Evolutionary conservation across 768 basidiomycete genomes (phyloP), one percentile per base, ranked within the genome.

Genomic region (Leucosporidium creatinivorum): DNA sequence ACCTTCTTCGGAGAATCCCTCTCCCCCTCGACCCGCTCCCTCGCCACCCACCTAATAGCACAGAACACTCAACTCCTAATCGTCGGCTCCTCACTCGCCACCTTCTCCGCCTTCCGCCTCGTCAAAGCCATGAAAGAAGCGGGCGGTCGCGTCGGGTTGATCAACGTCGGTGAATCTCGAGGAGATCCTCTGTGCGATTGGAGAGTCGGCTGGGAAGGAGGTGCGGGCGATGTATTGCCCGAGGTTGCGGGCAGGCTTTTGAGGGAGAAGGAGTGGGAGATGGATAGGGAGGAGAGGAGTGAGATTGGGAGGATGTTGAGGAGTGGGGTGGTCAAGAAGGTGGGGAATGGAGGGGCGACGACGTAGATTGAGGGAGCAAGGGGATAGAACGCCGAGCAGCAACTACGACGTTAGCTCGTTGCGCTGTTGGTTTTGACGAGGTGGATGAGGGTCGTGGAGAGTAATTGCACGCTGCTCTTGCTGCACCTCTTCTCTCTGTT

Each of bases 61-160:
- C 63, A 66, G 23, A 26, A 36, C 12, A 63, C 89, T 61, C 81
- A 85, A 55, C 78, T 97, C 0, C 83, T 98, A 55, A 80, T 94
- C 50, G 79, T 94, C 48, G 94, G 93, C 44, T 93, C 92, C 0
- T 92, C 91, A 1, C 84, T 96, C 31, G 92, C 94, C 0, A 97
- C 93, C 0, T 96, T 89, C 78, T 93, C 90, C 9, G 91, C 92
- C 3, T 96, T 87, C 78, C 83, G 93, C 72, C 79, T 97, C 36
- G 81, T 93, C 57, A 91, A 87, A 76, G 87, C 85, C 71, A 91
- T 93, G 1, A 76, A 88, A 7, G 85, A 89, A 68, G 79, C 85
- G 21, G 81, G 82, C 26, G 94, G 91, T 78, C 87, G 87, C 0
- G 86, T 92, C 8, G 78, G 94, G 65, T 81, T 93, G 56, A 80